These are phyloP conservation scores for Pleurotus djamor DNA, from an alignment of 768 basidiomycete species.

Conservation along the genomic window DNA sequence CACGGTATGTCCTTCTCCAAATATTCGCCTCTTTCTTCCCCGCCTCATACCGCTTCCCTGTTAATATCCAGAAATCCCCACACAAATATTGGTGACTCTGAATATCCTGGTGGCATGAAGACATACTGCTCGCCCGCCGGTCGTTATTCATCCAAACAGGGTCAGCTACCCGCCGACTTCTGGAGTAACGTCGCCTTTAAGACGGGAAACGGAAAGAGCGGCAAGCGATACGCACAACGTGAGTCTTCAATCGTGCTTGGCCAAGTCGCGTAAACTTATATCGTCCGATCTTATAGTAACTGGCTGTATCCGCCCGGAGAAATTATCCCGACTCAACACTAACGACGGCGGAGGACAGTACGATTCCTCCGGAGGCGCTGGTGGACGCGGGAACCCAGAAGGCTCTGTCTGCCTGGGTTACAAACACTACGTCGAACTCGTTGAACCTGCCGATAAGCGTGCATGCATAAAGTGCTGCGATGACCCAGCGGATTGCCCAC, in stretches of 20 bases:
- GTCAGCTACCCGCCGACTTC: slow-evolving; percentile 41
- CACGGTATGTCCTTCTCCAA: slow-evolving; percentile 24
- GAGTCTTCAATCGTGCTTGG: slow-evolving; percentile 13
- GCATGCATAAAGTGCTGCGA: slow-evolving; percentile 63
- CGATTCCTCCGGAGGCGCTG: slow-evolving; percentile 52
- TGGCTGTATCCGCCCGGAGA: slow-evolving; percentile 47
- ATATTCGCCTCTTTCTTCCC: not conserved
- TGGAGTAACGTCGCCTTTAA: slow-evolving; percentile 50
- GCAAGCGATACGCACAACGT: slow-evolving; percentile 45
- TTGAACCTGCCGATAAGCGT: slow-evolving; percentile 48
- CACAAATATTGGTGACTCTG: slow-evolving; percentile 56
- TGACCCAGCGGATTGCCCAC: slow-evolving; percentile 51
- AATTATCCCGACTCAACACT: slow-evolving; percentile 42
- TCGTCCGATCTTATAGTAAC: slow-evolving; percentile 35
- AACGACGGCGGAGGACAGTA: slow-evolving; percentile 55
- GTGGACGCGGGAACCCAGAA: slow-evolving; percentile 48
- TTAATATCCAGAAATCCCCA: slow-evolving; percentile 32
- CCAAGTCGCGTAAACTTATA: not conserved
- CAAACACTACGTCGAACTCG: slow-evolving; percentile 58
- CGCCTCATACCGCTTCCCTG: slow-evolving; percentile 10
- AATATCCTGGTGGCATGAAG: slow-evolving; percentile 53
- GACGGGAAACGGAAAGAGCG: slow-evolving; percentile 36
- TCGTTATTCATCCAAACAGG: slow-evolving; percentile 36
- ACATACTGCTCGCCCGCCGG: slow-evolving; percentile 50
- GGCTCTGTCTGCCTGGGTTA: slow-evolving; percentile 55